Conservation (phyloP, 1,284 basidiomycete genomes). For the Heterobasidion parviporum region DNA sequence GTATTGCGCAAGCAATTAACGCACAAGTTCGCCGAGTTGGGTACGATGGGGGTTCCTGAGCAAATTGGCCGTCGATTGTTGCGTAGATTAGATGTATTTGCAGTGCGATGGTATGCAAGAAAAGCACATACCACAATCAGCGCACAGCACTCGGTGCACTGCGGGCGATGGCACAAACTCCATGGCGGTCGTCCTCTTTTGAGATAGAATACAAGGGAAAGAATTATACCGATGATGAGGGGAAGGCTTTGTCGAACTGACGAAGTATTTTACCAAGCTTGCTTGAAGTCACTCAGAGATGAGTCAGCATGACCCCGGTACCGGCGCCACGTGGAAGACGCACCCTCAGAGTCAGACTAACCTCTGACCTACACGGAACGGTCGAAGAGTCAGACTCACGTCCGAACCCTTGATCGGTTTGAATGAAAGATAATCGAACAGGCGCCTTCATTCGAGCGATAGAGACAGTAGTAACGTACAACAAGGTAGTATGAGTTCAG, state of each 20-base stretch:
- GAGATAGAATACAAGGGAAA: no score
- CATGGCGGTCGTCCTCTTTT: slow-evolving; percentile 31
- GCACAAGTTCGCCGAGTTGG: slow-evolving; percentile 95
- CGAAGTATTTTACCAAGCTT: no score
- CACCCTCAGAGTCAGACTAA: no score
- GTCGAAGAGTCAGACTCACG: no score
- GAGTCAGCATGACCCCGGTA: not conserved
- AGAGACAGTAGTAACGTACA: no score
- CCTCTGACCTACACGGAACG: no score
- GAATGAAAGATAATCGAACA: no score
- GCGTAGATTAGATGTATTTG: not conserved
- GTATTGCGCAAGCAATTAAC: slow-evolving; percentile 87
- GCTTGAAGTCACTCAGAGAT: not conserved
- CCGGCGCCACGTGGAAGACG: not conserved
- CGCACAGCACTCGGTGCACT: slow-evolving; percentile 72
- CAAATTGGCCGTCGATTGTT: not conserved
- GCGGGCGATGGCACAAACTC: slow-evolving; percentile 67
- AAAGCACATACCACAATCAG: slow-evolving; percentile 59
- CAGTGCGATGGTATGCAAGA: slow-evolving; percentile 10
- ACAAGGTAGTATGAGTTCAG: no score
- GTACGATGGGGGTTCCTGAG: slow-evolving; percentile 84
- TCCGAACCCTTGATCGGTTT: no score
- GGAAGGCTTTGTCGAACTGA: no score
- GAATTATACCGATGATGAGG: no score
- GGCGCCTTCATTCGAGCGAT: no score